A percentile compares a stretch with the other conserved stretches of the same genome.
phyloP scores from a whole-genome alignment of 768 basidiomycete genomes.

The Rhizopogon vinicolor region DNA sequence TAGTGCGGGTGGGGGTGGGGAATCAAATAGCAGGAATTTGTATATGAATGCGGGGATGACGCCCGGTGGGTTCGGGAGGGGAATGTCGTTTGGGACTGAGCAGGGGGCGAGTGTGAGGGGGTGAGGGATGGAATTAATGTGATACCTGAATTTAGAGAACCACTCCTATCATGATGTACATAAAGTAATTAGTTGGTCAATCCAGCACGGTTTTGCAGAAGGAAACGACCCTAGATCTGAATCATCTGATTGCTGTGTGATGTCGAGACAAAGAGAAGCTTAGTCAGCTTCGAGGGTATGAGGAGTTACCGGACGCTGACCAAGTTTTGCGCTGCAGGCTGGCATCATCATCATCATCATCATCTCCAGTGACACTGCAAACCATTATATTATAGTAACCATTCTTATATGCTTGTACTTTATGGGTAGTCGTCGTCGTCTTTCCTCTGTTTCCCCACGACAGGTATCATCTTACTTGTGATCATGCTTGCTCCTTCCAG shows the following conservation, averaged over 20 bases:
- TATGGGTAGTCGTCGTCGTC: background rate
- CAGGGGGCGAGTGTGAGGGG: slow-evolving; percentile 6
- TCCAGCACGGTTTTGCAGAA: too few relatives aligned
- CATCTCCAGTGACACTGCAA: background rate
- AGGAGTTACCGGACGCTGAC: too few relatives aligned
- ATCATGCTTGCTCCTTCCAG: slow-evolving; percentile 33
- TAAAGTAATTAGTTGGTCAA: too few relatives aligned
- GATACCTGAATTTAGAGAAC: too few relatives aligned
- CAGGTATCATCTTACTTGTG: background rate
- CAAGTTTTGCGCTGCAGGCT: too few relatives aligned
- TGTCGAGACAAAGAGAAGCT: too few relatives aligned
- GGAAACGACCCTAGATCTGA: too few relatives aligned
- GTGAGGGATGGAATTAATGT: background rate
- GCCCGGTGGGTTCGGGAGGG: slow-evolving; percentile 19
- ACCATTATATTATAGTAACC: background rate
- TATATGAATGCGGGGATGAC: slow-evolving; percentile 16
- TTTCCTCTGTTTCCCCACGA: background rate
- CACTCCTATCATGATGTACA: too few relatives aligned
- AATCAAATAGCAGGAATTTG: slow-evolving; percentile 4
- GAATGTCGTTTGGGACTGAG: slow-evolving; percentile 13
- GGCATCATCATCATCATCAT: background rate
- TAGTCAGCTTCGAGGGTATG: too few relatives aligned
- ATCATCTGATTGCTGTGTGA: too few relatives aligned
- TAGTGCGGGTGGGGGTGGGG: slow-evolving; percentile 4
- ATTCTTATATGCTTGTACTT: background rate